Evolutionary conservation across 495 filamentous ascomycete genomes (phyloP), one percentile per base, ranked within the genome.

Genomic region (Bathelium albidoporum): DNA sequence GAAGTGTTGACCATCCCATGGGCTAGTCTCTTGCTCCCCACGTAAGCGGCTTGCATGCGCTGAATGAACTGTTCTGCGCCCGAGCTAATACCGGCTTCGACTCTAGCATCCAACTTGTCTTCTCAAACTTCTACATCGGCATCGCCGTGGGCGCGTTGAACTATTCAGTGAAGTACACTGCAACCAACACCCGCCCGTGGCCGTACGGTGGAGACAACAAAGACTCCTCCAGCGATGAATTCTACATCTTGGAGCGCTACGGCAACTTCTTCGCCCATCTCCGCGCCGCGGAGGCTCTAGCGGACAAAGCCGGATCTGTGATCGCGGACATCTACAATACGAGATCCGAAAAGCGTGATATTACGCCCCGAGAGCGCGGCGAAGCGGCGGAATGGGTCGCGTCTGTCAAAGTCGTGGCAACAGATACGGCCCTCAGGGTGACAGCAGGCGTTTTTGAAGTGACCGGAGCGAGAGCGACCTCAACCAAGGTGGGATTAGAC

Each of bases 51-150:
- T 44, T 24, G 12, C 49, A 10, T 29, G 14, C 34, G 14, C 34
- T 5, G 7, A 11, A 9, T 29, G 9, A 11, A 28, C 24, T 55
- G 20, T 9, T 7, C 20, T 11, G 49, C 26, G 24, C 12, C 11
- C 16, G 9, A 9, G 12, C 29, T 26, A 55, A 12, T 0, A 41
- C 22, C 22, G 44, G n/a, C n/a, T 49, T 20, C 44, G n/a, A 49
- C 44, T 49, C n/a, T 20, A 55, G 49, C 14, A 83, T 86, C 66
- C 83, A 85, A 65, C 78, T 85, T 0, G 80, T 84, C 62, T 87
- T 85, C 72, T 75, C 74, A 63, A 84, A 85, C 67, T 84, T 87
- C 70, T 84, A 87, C 69, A 74, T 85, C 18, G 83, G 83, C 39
- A 85, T 85, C 59, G 80, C 82, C 1, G 73, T 76, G 11, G 83